Base-by-base conservation (phyloP, 1,284 basidiomycete genomes). In the Tilletiaria anomala region DNA sequence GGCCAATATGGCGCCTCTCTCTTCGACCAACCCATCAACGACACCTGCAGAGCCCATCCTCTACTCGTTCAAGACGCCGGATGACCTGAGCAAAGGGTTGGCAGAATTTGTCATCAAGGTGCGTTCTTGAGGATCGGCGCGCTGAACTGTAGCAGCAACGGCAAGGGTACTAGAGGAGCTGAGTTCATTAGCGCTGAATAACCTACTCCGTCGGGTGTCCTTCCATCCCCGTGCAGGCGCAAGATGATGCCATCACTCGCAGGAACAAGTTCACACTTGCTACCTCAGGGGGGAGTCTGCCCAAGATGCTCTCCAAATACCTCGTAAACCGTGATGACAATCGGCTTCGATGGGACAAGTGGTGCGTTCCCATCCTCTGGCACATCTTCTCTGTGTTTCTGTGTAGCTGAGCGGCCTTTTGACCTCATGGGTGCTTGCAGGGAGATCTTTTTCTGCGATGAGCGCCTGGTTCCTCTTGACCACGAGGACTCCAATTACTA, bases 401-500 rank as follows among this genome's bases (percentile, higher is more conserved):
- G 18, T 34, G 26, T 8, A 8, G 10, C n/a, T n/a, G 8, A n/a
- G 10, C 26, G n/a, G 10, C 26, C 26, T 29, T 5, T 4, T 26
- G 26, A 45, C 23, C 10, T 21, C 33, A 14, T 14, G 16, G 32
- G 19, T 10, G 17, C 16, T 2, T 34, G 26, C 68, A 96, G 89
- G 89, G 86, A 96, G 58, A 79, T 97, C 59, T 99, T 83, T 72
- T 97, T 96, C 68, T 87, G 81, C 40, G 93, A 99, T 69, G 93
- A 99, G 72, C 83, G 93, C 42, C 78, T 82, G 43, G 93, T 99
- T 11, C 86, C 88, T 0, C 78, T 96, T 59, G 80, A 89, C 70
- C 76, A 93, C 65, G 75, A 79, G 41, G 89, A 96, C 66, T 88
- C 84, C 32, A 97, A 97, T 70, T 88, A 91, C 71, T 64, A 69